Evolutionary conservation across 2,329 filamentous ascomycete species (phyloP).

Genomic region (Aspergillus flavus): DNA sequence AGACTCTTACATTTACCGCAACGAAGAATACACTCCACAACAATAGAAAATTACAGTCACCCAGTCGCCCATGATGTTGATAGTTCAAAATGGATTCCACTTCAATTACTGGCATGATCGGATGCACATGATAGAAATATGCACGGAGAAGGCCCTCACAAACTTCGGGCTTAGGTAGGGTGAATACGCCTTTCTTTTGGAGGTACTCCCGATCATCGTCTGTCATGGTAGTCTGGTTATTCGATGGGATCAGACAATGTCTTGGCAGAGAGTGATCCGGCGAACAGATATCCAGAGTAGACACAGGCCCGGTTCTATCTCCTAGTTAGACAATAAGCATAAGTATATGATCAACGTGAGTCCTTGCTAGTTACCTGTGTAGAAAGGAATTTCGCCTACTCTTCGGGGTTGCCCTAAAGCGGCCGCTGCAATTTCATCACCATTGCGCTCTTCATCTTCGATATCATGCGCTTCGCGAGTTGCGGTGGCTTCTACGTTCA

Average conservation of each 20-base stretch:
- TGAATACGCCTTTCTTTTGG: slow-evolving; percentile 38
- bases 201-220: slow-evolving; percentile 25
- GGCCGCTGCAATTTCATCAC: background rate
- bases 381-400: background rate
- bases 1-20: slow-evolving; percentile 31
- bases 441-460: background rate
- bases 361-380: background rate
- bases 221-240: background rate
- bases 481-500: background rate
- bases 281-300: background rate
- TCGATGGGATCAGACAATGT: background rate
- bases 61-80: slow-evolving; percentile 28
- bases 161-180: slow-evolving; percentile 29
- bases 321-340: background rate
- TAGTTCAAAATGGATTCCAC: slow-evolving; percentile 30
- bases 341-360: background rate
- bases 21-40: slow-evolving; percentile 46
- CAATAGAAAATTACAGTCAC: slow-evolving; percentile 39
- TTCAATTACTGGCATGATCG: slow-evolving; percentile 42
- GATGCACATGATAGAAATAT: slow-evolving; percentile 43
- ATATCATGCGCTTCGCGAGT: background rate
- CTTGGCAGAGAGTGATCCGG: background rate
- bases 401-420: background rate
- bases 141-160: slow-evolving; percentile 37
- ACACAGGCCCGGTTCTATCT: background rate